Percentiles rank a stretch among this genome's conserved stretches.
These are phyloP conservation scores for Chimonanthus salicifolius DNA, from an alignment of 164 flowering plant genomes.

Conservation along the genomic window DNA sequence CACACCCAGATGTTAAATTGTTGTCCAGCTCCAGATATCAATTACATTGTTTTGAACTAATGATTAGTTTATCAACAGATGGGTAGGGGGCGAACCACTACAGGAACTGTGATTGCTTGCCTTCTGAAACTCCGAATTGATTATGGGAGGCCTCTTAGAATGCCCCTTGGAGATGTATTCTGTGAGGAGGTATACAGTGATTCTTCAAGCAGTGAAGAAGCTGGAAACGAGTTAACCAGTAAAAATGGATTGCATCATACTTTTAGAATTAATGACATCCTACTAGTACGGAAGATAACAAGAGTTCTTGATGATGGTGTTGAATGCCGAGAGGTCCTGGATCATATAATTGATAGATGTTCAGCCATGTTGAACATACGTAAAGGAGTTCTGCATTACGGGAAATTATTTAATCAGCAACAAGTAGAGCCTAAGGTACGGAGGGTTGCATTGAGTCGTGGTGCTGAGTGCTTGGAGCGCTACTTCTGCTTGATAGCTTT, in stretches of 20 bases:
- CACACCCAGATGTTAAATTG: no score
- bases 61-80: conserved; percentile 37
- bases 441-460: conserved; percentile 87
- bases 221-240: conserved; percentile 26
- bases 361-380: conserved; percentile 94
- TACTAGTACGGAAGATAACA: conserved; percentile 79
- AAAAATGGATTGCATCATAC: conserved; percentile 38
- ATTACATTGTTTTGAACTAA: neutral
- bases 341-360: conserved; percentile 89
- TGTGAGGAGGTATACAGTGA: conserved; percentile 46
- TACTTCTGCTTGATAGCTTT: conserved; percentile 91
- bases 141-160: conserved; percentile 69
- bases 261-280: conserved; percentile 87
- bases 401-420: conserved; percentile 86
- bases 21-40: neutral
- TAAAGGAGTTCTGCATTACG: conserved; percentile 78
- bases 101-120: conserved; percentile 97
- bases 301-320: conserved; percentile 83
- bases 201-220: conserved; percentile 71
- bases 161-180: conserved; percentile 30
- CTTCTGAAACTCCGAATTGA: conserved; percentile 81
- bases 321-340: conserved; percentile 80
- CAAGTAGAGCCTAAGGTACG: conserved; percentile 87
- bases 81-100: conserved; percentile 96
- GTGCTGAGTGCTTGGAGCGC: conserved; percentile 93